These are phyloP conservation scores for Omphalotus olearius DNA, from an alignment of 1,284 basidiomycete species.

Conservation along the genomic window DNA sequence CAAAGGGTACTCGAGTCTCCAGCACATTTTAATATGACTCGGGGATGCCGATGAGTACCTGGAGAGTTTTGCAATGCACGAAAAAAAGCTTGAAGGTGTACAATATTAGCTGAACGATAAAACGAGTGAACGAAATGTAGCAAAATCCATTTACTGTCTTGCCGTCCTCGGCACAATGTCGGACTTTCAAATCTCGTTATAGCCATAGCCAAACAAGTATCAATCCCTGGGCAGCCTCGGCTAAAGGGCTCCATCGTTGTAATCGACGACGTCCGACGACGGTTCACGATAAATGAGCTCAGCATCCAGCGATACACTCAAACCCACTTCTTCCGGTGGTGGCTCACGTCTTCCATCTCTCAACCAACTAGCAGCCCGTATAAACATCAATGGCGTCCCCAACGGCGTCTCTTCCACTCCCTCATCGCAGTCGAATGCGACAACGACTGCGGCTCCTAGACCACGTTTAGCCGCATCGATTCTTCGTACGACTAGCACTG, in stretches of 20 bases:
- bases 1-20: too few relatives aligned
- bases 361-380: slow-evolving; percentile 75
- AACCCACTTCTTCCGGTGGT: neutral
- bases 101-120: too few relatives aligned
- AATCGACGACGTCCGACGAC: slow-evolving; percentile 7
- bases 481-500: slow-evolving; percentile 57
- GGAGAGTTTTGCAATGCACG: too few relatives aligned
- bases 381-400: slow-evolving; percentile 38
- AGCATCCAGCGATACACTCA: neutral
- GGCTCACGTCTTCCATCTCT: slow-evolving; percentile 59
- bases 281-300: neutral
- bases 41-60: too few relatives aligned
- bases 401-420: neutral
- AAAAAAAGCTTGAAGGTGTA: too few relatives aligned
- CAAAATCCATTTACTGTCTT: too few relatives aligned
- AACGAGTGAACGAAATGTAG: too few relatives aligned
- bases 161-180: too few relatives aligned
- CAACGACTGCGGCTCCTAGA: slow-evolving; percentile 34
- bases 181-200: too few relatives aligned
- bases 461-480: slow-evolving; percentile 72
- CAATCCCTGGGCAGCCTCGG: neutral
- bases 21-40: too few relatives aligned
- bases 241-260: neutral
- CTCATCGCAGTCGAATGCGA: neutral
- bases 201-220: neutral